Evolutionary conservation across 139 green algal species (phyloP), one percentile per base, ranked within the genome.

Genomic region (Helicosporidium sp.): DNA sequence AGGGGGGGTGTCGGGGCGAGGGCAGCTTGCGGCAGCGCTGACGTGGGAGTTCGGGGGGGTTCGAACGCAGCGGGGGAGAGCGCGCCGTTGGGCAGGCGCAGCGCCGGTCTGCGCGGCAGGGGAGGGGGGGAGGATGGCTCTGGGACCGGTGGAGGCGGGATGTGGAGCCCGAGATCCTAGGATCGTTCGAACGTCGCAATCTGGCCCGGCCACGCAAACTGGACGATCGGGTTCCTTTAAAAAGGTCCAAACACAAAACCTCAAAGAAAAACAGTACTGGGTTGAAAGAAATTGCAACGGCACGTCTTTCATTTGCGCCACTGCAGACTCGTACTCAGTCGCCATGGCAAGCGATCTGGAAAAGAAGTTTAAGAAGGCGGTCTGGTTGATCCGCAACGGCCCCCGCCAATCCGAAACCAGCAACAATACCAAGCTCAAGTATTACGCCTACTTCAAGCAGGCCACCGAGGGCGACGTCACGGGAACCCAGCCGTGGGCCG

Each of bases 401-500:
- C 72, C 72, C 12, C 56, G 62, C 24, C 62, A 72, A 31, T 17
- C 43, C 7, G 51, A 57, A 33, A 60, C 52, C 6, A 62, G 37
- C 41, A 82, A 57, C 26, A 72, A 75, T 2, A 47, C 36, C 5
- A 82, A 82, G 52, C 65, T 82, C 10, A 42, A 60, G 33, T 82
- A 73, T 46, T 82, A 82, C 45, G 27, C 25, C 2, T 63, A 50
- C 28, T 82, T 55, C 61, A 82, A 82, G 61, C 73, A 82, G 60
- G 72, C 72, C 17, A 81, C 72, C 1, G 68, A 73, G 33, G 72
- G 72, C 5, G 71, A 81, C 44, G 64, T 76, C 13, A 56, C 49
- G 19, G 63, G 53, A 26, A 37, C 46, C 2, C 72, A 79, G 55
- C 73, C 73, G 6, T 68, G 65, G 58, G 64, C 65, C 15, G 52